These are phyloP conservation scores for Pterocarpus macrocarpus DNA, from an alignment of 306 rosid genomes.

Conservation along the genomic window DNA sequence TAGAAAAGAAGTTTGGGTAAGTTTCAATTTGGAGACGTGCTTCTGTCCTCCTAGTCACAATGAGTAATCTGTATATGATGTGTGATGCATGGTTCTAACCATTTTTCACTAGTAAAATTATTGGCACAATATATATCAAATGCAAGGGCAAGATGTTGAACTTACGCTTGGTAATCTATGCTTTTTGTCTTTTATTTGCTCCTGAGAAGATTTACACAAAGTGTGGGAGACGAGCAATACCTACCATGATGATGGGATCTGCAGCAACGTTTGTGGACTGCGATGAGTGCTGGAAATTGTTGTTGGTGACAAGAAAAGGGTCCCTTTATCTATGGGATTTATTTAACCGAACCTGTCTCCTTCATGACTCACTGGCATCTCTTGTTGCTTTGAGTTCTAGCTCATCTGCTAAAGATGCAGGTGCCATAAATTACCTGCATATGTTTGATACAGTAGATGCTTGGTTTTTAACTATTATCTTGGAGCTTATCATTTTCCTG, in stretches of 20 bases:
- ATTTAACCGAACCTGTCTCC: constrained; percentile 75
- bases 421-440: constrained; percentile 49
- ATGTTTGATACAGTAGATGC: constrained; percentile 33
- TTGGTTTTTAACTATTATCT: constrained; percentile 12
- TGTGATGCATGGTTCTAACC: not conserved
- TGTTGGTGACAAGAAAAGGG: constrained; percentile 91
- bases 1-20: not conserved
- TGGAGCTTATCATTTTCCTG: constrained; percentile 4
- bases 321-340: constrained; percentile 89
- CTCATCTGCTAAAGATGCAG: constrained; percentile 73
- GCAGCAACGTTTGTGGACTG: constrained; percentile 94
- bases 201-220: constrained; percentile 82
- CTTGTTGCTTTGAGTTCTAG: constrained; percentile 67
- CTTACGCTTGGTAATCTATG: too few relatives aligned
- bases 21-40: constrained; percentile 6
- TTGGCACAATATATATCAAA: too few relatives aligned
- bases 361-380: constrained; percentile 84
- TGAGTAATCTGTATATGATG: constrained; percentile 6
- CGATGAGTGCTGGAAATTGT: constrained; percentile 88
- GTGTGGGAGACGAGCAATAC: constrained; percentile 95
- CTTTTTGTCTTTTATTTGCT: constrained; percentile 32
- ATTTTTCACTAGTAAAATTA: not conserved
- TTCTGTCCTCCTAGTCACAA: not conserved
- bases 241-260: constrained; percentile 93
- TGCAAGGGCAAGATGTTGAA: too few relatives aligned